phyloP scores from a whole-genome alignment of 257 asterid genomes.

The Nicotiana undulata region DNA sequence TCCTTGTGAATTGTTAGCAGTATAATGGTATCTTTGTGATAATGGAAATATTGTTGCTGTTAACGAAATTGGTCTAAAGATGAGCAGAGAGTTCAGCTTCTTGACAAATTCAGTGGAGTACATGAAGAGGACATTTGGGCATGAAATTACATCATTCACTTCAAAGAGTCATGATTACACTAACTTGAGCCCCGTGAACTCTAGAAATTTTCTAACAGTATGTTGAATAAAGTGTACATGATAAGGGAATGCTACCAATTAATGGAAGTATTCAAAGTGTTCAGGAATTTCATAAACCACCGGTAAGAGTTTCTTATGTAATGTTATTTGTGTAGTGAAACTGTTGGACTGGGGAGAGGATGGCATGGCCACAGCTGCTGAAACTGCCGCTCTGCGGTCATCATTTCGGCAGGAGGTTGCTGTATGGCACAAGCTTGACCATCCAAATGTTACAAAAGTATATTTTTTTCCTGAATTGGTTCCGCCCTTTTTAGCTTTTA shows the following conservation, averaged over 20 bases:
- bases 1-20: background rate
- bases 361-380: slow-evolving; percentile 67
- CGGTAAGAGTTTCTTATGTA: background rate
- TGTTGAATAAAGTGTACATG: background rate
- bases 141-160: background rate
- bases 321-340: slow-evolving; percentile 40
- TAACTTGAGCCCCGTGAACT: background rate
- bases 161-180: background rate
- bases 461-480: background rate
- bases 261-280: background rate
- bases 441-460: slow-evolving; percentile 62
- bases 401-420: slow-evolving; percentile 77
- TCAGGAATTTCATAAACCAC: no score
- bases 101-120: background rate
- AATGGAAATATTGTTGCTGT: background rate
- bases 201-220: background rate
- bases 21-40: background rate
- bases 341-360: slow-evolving; percentile 91
- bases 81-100: background rate
- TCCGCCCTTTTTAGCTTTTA: background rate
- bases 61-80: background rate
- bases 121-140: background rate
- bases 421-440: slow-evolving; percentile 84
- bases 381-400: slow-evolving; percentile 66
- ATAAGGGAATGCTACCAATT: background rate